Evolutionary conservation across 768 basidiomycete species (phyloP), one percentile per base, ranked within the genome.

Genomic region (Amyloporia xantha): DNA sequence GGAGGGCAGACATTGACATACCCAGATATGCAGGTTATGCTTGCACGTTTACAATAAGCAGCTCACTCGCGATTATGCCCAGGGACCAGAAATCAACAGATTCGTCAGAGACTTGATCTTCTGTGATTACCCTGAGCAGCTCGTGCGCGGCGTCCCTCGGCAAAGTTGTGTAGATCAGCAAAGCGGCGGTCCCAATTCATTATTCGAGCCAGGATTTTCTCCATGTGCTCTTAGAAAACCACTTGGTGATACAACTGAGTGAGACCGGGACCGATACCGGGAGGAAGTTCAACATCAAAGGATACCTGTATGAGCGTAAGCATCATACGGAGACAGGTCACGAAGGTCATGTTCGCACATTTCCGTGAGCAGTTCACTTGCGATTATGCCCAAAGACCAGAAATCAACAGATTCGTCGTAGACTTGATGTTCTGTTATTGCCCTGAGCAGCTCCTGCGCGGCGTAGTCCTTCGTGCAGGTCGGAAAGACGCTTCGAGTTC

Each of bases 81-180:
- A 77, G 55, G 13, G 72, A 70, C 74, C 74, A 77, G 61, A 70
- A 74, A 54, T 77, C 75, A 17, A 73, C 69, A 15, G 70, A 68
- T 28, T 67, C 67, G 19, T 70, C 70, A 62, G 79, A 79, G 4
- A 19, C 11, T 10, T 30, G 23, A 15, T 49, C 49, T 9, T 46
- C 44, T 2, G 37, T 20, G 3, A 11, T 12, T 6, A 3, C 17
- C 4, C 5, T 36, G 23, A 61, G 42, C 20, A 62, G 13, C n/a
- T n/a, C n/a, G n/a, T n/a, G n/a, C n/a, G n/a, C n/a, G n/a, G n/a
- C n/a, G n/a, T n/a, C n/a, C n/a, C n/a, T n/a, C n/a, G n/a, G n/a
- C n/a, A n/a, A n/a, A n/a, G n/a, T 33, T 7, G 15, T 7, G 30
- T 33, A 7, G 30, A 7, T 7, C 9, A 33, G 15, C 15, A 7